Conservation (phyloP, 202 grass and related monocot species). For the Cymbopogon flexuosus region DNA sequence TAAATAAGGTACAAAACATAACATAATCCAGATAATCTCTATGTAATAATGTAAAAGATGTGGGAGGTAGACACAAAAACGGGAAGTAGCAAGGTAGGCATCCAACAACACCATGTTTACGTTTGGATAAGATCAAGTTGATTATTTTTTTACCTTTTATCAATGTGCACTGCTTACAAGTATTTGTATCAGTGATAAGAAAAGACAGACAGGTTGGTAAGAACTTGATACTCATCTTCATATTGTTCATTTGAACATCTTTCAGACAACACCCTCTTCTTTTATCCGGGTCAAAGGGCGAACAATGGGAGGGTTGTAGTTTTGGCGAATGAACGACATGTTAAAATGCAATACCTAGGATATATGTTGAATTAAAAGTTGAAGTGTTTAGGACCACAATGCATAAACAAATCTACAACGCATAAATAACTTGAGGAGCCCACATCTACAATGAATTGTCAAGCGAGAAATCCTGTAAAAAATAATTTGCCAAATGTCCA, state of each 20-base stretch:
- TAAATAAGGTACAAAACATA: not conserved
- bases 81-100: not conserved
- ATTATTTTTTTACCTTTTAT: not conserved
- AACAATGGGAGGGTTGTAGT: too few relatives aligned
- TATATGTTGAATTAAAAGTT: not conserved
- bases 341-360: not conserved
- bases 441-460: too few relatives aligned
- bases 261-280: too few relatives aligned
- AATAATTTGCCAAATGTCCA: constrained; percentile 18
- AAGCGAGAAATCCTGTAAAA: too few relatives aligned
- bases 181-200: not conserved
- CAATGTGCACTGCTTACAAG: not conserved
- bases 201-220: not conserved
- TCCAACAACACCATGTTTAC: not conserved
- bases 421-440: not conserved
- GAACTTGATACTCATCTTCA: too few relatives aligned
- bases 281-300: too few relatives aligned
- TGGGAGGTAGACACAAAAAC: too few relatives aligned
- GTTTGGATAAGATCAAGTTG: not conserved
- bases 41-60: not conserved
- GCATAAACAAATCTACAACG: not conserved
- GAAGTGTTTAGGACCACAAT: not conserved
- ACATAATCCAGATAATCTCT: not conserved
- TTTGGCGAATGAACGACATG: too few relatives aligned
- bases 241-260: too few relatives aligned